Evolutionary conservation across 345 rosid genomes (phyloP).

Genomic region (Eucalyptus leucophloia): DNA sequence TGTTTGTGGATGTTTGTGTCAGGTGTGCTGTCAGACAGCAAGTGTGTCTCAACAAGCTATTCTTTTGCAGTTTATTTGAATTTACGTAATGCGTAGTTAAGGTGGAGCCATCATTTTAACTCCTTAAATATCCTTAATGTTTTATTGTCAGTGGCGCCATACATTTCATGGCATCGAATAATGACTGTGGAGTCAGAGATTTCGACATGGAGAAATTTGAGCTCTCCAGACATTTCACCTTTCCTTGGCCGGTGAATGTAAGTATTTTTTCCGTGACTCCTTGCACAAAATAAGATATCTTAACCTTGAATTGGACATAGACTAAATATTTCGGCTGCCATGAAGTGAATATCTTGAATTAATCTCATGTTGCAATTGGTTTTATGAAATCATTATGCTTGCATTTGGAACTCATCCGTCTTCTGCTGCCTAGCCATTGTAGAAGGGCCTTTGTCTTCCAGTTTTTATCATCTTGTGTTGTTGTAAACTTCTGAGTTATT

Average conservation of each 20-base stretch:
- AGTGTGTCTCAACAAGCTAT: neutral
- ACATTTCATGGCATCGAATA: constrained; percentile 47
- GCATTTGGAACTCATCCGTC: neutral
- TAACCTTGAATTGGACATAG: neutral
- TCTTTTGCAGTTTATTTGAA: neutral
- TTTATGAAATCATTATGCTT: neutral
- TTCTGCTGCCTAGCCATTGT: neutral
- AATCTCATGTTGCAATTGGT: neutral
- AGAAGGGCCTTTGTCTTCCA: neutral
- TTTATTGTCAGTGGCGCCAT: constrained; percentile 26
- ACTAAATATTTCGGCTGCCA: neutral
- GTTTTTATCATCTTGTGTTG: neutral
- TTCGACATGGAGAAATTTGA: constrained; percentile 46
- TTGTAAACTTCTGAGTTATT: neutral
- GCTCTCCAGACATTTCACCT: constrained; percentile 27
- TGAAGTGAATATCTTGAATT: neutral
- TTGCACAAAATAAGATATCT: neutral
- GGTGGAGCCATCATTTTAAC: neutral
- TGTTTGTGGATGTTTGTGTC: neutral
- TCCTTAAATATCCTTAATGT: neutral
- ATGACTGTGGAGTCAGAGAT: constrained; percentile 44
- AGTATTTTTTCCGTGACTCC: neutral
- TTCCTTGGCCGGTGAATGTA: constrained; percentile 51
- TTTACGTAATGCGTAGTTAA: neutral
- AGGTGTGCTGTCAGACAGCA: neutral